Evolutionary conservation across 306 rosid species (phyloP).

Genomic region (Prunus mongolica): DNA sequence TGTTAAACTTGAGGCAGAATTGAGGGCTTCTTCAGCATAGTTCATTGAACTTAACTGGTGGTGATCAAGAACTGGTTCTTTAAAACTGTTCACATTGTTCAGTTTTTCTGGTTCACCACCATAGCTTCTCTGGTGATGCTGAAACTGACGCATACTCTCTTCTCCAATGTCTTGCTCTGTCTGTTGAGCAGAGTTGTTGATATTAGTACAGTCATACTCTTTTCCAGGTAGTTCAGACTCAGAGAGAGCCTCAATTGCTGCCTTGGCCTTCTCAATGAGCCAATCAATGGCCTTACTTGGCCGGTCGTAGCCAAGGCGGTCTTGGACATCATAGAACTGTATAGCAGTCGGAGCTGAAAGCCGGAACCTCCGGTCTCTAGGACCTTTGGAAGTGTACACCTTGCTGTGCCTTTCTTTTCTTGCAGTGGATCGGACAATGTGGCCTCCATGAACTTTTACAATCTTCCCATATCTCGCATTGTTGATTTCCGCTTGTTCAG

Average conservation of each 20-base stretch:
- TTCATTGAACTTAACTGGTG: conserved; percentile 6
- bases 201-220: not conserved
- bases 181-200: not conserved
- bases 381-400: conserved; percentile 20
- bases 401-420: conserved; percentile 25
- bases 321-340: conserved; percentile 31
- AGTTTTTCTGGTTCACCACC: not conserved
- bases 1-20: not conserved
- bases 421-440: not conserved
- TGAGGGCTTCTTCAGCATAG: conserved; percentile 9
- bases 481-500: not conserved
- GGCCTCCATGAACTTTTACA: conserved; percentile 17
- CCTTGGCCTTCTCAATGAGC: conserved; percentile 24
- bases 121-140: not conserved
- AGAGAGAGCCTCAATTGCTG: conserved; percentile 14
- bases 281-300: conserved; percentile 31
- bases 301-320: conserved; percentile 25
- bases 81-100: conserved; percentile 4
- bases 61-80: conserved; percentile 10
- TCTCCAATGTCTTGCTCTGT: conserved; percentile 3
- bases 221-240: not conserved
- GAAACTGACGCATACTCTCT: not conserved
- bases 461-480: conserved; percentile 3
- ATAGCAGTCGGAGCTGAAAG: conserved; percentile 24
- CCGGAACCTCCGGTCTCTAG: conserved; percentile 28